These are phyloP conservation scores for Aspergillus puulaauensis DNA, from an alignment of 2,329 filamentous ascomycete species.

Conservation along the genomic window DNA sequence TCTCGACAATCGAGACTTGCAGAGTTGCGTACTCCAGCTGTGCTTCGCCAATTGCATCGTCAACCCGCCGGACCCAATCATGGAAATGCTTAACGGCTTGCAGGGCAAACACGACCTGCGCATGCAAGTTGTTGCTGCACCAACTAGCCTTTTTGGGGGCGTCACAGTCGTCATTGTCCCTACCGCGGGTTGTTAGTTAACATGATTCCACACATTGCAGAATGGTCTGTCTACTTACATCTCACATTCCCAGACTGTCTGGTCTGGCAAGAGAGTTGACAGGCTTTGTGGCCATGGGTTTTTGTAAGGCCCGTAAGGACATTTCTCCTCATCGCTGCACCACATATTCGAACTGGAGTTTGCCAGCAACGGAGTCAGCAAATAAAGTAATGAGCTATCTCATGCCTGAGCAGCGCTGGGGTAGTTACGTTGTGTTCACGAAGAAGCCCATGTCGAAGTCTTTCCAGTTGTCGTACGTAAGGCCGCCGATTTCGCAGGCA, in stretches of 20 bases:
- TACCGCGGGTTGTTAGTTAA: not conserved
- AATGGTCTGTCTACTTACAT: not conserved
- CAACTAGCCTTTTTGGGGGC: not conserved
- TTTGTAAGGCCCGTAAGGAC: no score
- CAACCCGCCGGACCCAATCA: not conserved
- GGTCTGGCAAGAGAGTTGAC: no score
- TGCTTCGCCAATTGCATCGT: not conserved
- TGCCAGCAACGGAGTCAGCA: no score
- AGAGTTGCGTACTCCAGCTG: not conserved
- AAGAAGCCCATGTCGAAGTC: not conserved
- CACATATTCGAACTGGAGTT: not conserved
- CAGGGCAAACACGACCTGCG: not conserved
- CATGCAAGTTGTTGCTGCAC: not conserved
- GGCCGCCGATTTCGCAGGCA: not conserved
- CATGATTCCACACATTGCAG: not conserved
- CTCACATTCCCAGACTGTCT: not conserved
- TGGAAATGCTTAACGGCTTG: not conserved
- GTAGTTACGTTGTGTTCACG: not conserved
- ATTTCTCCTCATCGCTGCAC: not conserved
- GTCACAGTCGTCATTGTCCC: not conserved
- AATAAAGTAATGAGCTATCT: not conserved
- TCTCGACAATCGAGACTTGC: not conserved
- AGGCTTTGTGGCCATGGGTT: no score
- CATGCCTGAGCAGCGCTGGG: not conserved
- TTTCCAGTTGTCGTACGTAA: not conserved